These are phyloP conservation scores for Fusarium sp. DNA, from an alignment of 2,329 filamentous ascomycete genomes.

Conservation along the genomic window DNA sequence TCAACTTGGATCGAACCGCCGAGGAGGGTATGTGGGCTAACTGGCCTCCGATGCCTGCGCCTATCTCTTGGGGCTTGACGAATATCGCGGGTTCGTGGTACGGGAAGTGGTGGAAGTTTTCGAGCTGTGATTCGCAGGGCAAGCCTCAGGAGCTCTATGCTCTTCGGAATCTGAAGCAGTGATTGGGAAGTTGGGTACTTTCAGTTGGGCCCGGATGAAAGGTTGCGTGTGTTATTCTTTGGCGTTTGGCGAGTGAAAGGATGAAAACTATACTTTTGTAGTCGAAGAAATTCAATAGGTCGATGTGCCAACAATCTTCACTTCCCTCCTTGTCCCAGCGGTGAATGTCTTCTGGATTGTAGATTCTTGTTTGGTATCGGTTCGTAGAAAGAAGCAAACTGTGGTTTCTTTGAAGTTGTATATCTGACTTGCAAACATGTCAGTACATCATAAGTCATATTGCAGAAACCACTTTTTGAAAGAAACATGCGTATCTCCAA, in stretches of 20 bases:
- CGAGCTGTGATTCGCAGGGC: constrained; percentile 68
- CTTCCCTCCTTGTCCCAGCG: neutral
- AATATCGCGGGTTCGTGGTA: constrained; percentile 69
- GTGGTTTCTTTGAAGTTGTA: neutral
- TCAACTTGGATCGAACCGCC: constrained; percentile 69
- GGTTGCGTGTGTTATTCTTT: neutral
- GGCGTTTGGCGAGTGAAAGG: neutral
- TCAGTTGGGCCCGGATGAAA: neutral
- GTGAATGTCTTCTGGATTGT: too few species aligned
- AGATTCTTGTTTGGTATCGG: too few species aligned
- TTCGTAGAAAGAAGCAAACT: neutral
- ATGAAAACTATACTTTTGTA: constrained; percentile 2
- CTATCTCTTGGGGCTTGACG: constrained; percentile 69
- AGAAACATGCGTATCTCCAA: neutral
- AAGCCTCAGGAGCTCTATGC: constrained; percentile 66
- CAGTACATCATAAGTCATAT: neutral
- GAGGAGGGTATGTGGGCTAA: constrained; percentile 70
- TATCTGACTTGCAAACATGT: neutral
- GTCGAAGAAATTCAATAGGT: neutral
- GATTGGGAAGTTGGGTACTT: neutral
- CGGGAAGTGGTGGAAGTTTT: constrained; percentile 72
- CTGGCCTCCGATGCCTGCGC: constrained; percentile 73
- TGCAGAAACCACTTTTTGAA: neutral
- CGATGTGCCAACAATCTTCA: neutral
- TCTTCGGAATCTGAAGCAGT: constrained; percentile 45